Conservation (phyloP, 805 yeast species). For the Spathaspora arborariae region DNA sequence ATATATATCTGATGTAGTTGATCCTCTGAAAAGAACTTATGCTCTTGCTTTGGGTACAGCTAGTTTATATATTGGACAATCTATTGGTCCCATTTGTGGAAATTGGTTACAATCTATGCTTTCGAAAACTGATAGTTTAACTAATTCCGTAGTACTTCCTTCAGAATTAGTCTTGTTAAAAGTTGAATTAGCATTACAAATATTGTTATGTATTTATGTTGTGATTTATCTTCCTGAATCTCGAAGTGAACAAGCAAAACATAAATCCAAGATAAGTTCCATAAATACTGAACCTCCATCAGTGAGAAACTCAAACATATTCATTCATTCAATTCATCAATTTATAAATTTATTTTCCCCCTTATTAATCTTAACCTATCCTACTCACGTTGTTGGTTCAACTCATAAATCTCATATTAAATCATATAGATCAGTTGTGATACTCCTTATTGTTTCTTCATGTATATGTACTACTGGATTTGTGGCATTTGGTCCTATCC, state of each 20-base stretch:
- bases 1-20: slow-evolving; percentile 69
- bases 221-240: slow-evolving; percentile 51
- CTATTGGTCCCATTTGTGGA: slow-evolving; percentile 50
- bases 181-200: slow-evolving; percentile 24
- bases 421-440: slow-evolving; percentile 27
- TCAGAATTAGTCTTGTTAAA: slow-evolving; percentile 5
- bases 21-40: slow-evolving; percentile 49
- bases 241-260: slow-evolving; percentile 47
- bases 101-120: slow-evolving; percentile 1
- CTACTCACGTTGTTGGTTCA: slow-evolving; percentile 23
- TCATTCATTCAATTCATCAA: slow-evolving; percentile 9
- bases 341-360: slow-evolving; percentile 29
- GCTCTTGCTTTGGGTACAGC: slow-evolving; percentile 55
- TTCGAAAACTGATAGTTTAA: background rate
- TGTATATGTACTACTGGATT: slow-evolving; percentile 23
- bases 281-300: slow-evolving; percentile 1
- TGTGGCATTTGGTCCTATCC: slow-evolving; percentile 33
- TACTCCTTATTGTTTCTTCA: slow-evolving; percentile 43
- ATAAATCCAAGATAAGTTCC: slow-evolving; percentile 21
- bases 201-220: slow-evolving; percentile 21
- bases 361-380: slow-evolving; percentile 49
- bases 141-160: background rate
- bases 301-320: background rate
- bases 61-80: slow-evolving; percentile 50
- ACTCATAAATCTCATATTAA: slow-evolving; percentile 9